phyloP scores from a whole-genome alignment of 495 filamentous ascomycete genomes.

The Aspergillus indologenus region DNA sequence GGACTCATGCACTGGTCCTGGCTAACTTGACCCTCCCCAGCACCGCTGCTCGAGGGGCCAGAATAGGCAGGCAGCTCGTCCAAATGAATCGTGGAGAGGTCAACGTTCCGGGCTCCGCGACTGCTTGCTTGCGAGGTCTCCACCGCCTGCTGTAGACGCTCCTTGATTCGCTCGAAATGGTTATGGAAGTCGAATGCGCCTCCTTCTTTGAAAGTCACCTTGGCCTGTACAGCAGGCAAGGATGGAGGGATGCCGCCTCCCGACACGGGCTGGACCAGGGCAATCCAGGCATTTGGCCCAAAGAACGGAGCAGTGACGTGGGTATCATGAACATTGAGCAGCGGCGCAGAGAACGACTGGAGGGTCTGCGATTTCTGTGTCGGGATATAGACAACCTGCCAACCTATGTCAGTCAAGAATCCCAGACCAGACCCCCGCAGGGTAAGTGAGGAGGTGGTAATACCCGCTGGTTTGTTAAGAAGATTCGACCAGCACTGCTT shows the following conservation, averaged over 20 bases:
- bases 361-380: constrained; percentile 61
- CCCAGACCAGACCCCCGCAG: too few relatives aligned
- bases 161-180: constrained; percentile 80
- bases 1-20: constrained; percentile 14
- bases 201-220: constrained; percentile 89
- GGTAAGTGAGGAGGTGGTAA: constrained; percentile 18
- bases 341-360: constrained; percentile 84
- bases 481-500: constrained; percentile 60
- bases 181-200: constrained; percentile 89
- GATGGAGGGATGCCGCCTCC: constrained; percentile 83
- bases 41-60: constrained; percentile 25
- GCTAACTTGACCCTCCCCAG: neutral
- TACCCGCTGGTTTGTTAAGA: constrained; percentile 90
- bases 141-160: constrained; percentile 73
- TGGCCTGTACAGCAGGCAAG: constrained; percentile 68
- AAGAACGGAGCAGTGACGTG: constrained; percentile 90
- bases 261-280: constrained; percentile 71
- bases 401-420: too few relatives aligned
- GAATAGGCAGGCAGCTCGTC: constrained; percentile 85
- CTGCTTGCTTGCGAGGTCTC: constrained; percentile 59
- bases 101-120: constrained; percentile 47
- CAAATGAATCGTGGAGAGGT: constrained; percentile 60
- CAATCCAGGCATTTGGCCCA: constrained; percentile 91
- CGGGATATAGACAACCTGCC: constrained; percentile 85
- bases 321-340: constrained; percentile 82